Evolutionary conservation across 495 filamentous ascomycete species (phyloP).

Genomic region (Hypoxylon rickii): DNA sequence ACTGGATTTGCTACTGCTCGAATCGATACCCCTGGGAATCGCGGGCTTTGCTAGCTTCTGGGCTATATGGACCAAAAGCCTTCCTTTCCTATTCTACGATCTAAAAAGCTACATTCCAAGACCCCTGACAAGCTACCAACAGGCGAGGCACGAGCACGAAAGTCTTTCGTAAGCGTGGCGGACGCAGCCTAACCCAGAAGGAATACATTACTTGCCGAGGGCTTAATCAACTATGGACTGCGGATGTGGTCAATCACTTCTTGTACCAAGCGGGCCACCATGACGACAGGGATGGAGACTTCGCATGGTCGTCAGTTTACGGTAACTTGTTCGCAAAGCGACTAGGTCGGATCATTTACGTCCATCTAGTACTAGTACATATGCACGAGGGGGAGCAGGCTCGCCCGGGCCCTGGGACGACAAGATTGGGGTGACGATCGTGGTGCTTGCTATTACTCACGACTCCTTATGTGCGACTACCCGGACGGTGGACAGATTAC

Average conservation of each 20-base stretch:
- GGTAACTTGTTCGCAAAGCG: slow-evolving; percentile 31
- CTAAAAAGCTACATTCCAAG: slow-evolving; percentile 19
- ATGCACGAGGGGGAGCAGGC: slow-evolving; percentile 29
- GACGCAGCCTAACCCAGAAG: slow-evolving; percentile 26
- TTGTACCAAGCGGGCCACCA: slow-evolving; percentile 32
- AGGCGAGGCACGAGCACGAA: slow-evolving; percentile 8
- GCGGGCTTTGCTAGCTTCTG: slow-evolving; percentile 19
- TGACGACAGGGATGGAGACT: slow-evolving; percentile 34
- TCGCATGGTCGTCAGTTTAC: slow-evolving; percentile 28
- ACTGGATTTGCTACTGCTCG: slow-evolving; percentile 18
- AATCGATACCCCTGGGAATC: slow-evolving; percentile 20
- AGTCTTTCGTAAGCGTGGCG: slow-evolving; percentile 27
- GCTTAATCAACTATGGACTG: slow-evolving; percentile 29
- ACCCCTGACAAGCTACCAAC: slow-evolving; percentile 20
- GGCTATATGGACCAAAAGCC: slow-evolving; percentile 23
- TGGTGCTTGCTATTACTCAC: slow-evolving; percentile 33
- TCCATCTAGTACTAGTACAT: slow-evolving; percentile 33
- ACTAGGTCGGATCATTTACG: slow-evolving; percentile 26
- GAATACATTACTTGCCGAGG: slow-evolving; percentile 30
- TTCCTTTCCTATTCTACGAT: slow-evolving; percentile 20
- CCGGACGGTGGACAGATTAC: slow-evolving; percentile 31
- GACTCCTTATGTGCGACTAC: slow-evolving; percentile 34
- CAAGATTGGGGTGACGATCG: slow-evolving; percentile 34
- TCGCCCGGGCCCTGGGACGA: slow-evolving; percentile 34
- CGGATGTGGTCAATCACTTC: slow-evolving; percentile 29